These are phyloP conservation scores for Fraxinus anomala DNA, from an alignment of 257 asterid genomes.

Conservation along the genomic window DNA sequence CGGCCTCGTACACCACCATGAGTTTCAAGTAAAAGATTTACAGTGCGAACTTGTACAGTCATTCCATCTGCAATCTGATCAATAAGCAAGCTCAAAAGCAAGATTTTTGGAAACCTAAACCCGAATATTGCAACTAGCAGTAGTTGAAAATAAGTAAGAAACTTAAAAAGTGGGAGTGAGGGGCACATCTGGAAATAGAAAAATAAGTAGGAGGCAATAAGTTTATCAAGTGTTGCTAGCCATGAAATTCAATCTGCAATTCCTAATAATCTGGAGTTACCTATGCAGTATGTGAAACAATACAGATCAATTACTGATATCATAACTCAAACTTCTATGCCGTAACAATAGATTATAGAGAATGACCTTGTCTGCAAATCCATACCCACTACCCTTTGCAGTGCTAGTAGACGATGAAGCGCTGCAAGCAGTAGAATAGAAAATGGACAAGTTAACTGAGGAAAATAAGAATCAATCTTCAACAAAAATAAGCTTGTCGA, in stretches of 20 bases:
- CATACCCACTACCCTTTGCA: conserved; percentile 76
- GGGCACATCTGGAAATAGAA: background rate
- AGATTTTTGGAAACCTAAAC: conserved; percentile 10
- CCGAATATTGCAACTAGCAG: background rate
- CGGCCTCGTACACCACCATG: conserved; percentile 83
- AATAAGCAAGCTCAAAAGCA: conserved; percentile 31
- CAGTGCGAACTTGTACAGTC: conserved; percentile 80
- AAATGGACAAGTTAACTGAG: conserved; percentile 26
- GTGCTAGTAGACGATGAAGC: conserved; percentile 54
- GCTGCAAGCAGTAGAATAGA: conserved; percentile 40
- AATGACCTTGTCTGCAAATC: conserved; percentile 95
- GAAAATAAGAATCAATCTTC: conserved; percentile 20
- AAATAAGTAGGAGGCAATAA: background rate
- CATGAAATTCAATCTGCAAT: conserved; percentile 22
- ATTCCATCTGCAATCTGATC: conserved; percentile 98
- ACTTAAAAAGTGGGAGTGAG: background rate
- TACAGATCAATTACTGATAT: conserved; percentile 17
- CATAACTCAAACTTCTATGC: conserved; percentile 23
- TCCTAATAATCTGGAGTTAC: conserved; percentile 19
- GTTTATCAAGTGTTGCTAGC: background rate
- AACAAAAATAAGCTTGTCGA: conserved; percentile 29
- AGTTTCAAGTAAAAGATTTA: conserved; percentile 92
- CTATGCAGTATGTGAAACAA: conserved; percentile 5
- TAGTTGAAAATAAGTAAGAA: background rate
- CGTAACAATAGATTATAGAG: conserved; percentile 15